These are phyloP conservation scores for Kluyveromyces nonfermentans DNA, from an alignment of 805 yeast genomes.

Conservation along the genomic window DNA sequence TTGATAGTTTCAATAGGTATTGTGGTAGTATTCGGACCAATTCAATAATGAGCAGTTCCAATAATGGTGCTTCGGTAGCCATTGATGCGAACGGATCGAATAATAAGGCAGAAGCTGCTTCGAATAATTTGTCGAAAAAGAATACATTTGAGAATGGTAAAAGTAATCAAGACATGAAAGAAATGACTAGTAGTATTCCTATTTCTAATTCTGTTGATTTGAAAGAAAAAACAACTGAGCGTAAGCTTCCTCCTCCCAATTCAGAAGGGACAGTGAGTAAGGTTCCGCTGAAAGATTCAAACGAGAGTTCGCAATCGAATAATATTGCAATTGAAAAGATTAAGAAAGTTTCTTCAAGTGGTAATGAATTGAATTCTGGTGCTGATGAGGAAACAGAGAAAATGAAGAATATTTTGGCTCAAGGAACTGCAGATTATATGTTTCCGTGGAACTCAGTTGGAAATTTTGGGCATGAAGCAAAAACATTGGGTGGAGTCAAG, in stretches of 20 bases:
- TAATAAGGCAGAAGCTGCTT: not conserved
- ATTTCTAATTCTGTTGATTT: slow-evolving; percentile 21
- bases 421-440: slow-evolving; percentile 11
- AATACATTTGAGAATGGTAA: not conserved
- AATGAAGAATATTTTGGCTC: slow-evolving; percentile 8
- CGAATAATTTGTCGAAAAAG: slow-evolving; percentile 4
- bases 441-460: slow-evolving; percentile 34
- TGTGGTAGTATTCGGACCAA: not conserved
- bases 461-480: slow-evolving; percentile 12
- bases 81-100: slow-evolving; percentile 1
- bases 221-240: slow-evolving; percentile 3
- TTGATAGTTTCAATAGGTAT: not conserved
- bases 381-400: slow-evolving; percentile 8
- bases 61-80: not conserved
- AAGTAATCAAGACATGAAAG: not conserved
- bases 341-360: slow-evolving; percentile 24
- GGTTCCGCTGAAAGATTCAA: slow-evolving; percentile 23
- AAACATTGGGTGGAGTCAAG: slow-evolving; percentile 5
- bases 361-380: slow-evolving; percentile 13
- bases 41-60: not conserved
- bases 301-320: slow-evolving; percentile 14
- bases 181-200: slow-evolving; percentile 1
- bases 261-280: slow-evolving; percentile 21
- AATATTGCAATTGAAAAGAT: slow-evolving; percentile 22
- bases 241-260: slow-evolving; percentile 20